Conservation (phyloP, 768 basidiomycete species). For the Pleurotus sapidus region DNA sequence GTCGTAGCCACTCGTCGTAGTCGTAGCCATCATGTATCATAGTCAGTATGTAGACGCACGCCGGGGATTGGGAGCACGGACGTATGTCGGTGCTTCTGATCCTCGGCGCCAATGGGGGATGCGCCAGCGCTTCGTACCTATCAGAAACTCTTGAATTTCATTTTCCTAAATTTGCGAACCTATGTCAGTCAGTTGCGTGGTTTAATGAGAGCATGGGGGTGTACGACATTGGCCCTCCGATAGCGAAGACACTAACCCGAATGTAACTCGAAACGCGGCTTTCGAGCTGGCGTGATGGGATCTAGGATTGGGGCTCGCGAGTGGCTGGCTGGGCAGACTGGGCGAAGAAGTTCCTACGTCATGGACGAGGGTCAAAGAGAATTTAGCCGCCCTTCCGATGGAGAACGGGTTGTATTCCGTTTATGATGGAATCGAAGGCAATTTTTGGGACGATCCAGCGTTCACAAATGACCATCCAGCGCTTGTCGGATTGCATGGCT, state of each 20-base stretch:
- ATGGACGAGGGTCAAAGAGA: conserved; percentile 45
- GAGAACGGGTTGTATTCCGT: conserved; percentile 49
- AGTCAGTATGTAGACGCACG: no score
- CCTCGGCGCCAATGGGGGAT: no score
- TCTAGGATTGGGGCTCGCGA: conserved; percentile 45
- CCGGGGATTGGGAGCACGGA: no score
- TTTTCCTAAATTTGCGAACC: no score
- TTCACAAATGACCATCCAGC: conserved; percentile 60
- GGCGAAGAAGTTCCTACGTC: conserved; percentile 35
- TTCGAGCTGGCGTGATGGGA: conserved; percentile 62
- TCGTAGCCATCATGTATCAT: no score
- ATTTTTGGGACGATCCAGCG: conserved; percentile 49
- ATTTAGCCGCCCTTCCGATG: conserved; percentile 50
- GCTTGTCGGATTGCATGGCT: conserved; percentile 53
- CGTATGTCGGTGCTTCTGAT: no score
- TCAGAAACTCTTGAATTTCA: no score
- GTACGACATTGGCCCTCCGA: conserved; percentile 60
- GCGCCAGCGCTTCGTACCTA: no score
- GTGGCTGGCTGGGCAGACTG: conserved; percentile 43
- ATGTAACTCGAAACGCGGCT: conserved; percentile 51
- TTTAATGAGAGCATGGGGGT: conserved; percentile 41
- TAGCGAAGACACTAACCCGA: conserved; percentile 58
- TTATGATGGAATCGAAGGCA: conserved; percentile 49
- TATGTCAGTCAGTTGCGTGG: no score
- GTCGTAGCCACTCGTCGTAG: no score